Conservation (phyloP, 306 rosid species). For the Astragalus membranaceus region DNA sequence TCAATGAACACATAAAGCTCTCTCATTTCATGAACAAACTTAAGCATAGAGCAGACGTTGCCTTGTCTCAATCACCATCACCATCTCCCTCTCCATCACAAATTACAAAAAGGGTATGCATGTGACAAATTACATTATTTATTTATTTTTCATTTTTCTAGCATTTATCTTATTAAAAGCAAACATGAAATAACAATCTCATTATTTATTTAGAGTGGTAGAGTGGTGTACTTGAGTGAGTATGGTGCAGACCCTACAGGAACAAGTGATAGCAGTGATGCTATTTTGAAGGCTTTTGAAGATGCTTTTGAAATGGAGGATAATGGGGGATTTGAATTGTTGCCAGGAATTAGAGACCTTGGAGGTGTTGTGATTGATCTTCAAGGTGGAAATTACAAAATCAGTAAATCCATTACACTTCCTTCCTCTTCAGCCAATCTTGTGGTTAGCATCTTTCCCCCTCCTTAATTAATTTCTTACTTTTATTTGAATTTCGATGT, state of each 20-base stretch:
- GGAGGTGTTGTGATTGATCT: constrained; percentile 50
- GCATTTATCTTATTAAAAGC: background rate
- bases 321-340: constrained; percentile 25
- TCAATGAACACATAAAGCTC: background rate
- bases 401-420: constrained; percentile 39
- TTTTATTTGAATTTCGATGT: background rate
- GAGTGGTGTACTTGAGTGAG: constrained; percentile 37
- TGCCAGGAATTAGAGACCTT: constrained; percentile 45
- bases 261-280: constrained; percentile 37
- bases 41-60: background rate
- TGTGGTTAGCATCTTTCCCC: constrained; percentile 35
- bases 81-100: background rate
- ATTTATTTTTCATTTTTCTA: background rate
- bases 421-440: constrained; percentile 40
- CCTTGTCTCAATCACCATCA: background rate
- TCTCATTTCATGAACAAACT: constrained; percentile 13
- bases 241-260: constrained; percentile 67
- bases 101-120: constrained; percentile 23
- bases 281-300: constrained; percentile 30
- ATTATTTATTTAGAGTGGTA: constrained; percentile 14
- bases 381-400: constrained; percentile 50
- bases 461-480: background rate
- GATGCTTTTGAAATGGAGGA: constrained; percentile 30
- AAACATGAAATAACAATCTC: background rate
- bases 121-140: background rate